Evolutionary conservation across 768 basidiomycete genomes (phyloP).

Genomic region (Clitopilus passeckerianus): DNA sequence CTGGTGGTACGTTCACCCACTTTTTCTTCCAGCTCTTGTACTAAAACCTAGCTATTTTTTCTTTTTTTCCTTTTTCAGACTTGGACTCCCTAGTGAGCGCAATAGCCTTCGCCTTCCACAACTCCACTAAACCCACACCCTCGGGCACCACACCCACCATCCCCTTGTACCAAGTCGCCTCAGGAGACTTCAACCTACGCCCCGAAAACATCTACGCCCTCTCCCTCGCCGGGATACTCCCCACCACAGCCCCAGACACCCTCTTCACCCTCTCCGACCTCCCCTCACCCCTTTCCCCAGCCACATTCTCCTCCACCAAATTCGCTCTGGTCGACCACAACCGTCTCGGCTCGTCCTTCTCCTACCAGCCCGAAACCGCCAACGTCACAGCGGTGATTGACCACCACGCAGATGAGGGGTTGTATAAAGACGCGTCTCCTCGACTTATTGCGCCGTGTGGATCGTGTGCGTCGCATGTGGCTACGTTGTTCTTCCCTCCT

Average conservation of each 20-base stretch:
- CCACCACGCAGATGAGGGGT: conserved; percentile 85
- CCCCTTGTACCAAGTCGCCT: conserved; percentile 67
- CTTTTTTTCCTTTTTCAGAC: too few species aligned
- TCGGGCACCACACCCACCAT: conserved; percentile 44
- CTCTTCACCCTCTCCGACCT: conserved; percentile 71
- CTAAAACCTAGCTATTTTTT: background rate
- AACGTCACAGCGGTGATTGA: conserved; percentile 80
- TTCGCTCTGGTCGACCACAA: conserved; percentile 95
- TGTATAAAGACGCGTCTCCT: conserved; percentile 58
- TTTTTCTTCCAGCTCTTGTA: background rate
- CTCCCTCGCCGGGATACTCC: conserved; percentile 44
- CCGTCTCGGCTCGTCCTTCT: conserved; percentile 44
- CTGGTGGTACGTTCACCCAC: conserved; percentile 62
- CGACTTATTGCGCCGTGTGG: conserved; percentile 69
- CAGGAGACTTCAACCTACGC: conserved; percentile 69
- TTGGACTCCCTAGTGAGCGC: conserved; percentile 87
- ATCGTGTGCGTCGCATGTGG: conserved; percentile 68
- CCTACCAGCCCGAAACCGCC: conserved; percentile 28
- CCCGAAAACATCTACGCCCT: conserved; percentile 86
- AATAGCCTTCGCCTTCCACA: conserved; percentile 78
- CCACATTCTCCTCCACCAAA: conserved; percentile 40
- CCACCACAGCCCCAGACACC: conserved; percentile 36
- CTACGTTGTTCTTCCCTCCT: conserved; percentile 16
- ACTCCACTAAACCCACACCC: conserved; percentile 38
- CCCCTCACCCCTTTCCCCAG: conserved; percentile 13